These are phyloP conservation scores for Begonia fuchsioides DNA, from an alignment of 306 rosid species.

Conservation along the genomic window DNA sequence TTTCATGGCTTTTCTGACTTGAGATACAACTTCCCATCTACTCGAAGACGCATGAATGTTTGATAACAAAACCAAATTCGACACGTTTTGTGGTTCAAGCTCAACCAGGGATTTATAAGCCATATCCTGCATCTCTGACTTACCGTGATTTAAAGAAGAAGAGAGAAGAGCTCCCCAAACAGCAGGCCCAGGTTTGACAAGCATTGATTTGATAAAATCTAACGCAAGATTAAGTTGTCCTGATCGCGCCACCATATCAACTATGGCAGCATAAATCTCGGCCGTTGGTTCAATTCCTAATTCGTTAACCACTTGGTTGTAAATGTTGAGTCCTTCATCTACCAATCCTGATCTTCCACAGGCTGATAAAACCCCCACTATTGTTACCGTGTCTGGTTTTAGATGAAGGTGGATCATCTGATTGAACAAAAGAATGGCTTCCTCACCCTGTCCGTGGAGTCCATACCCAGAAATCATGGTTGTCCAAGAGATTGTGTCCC, in stretches of 20 bases:
- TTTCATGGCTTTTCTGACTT: conserved; percentile 53
- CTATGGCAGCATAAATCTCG: conserved; percentile 68
- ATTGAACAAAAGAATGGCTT: conserved; percentile 39
- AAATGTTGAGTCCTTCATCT: conserved; percentile 53
- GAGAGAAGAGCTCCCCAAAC: conserved; percentile 69
- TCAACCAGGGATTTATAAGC: conserved; percentile 43
- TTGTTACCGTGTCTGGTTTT: conserved; percentile 56
- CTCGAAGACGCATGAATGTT: conserved; percentile 47
- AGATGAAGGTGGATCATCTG: conserved; percentile 41
- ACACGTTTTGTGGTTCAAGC: conserved; percentile 62
- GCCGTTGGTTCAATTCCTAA: conserved; percentile 41
- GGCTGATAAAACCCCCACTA: conserved; percentile 61
- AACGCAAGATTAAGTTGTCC: conserved; percentile 54
- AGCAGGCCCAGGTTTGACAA: conserved; percentile 45
- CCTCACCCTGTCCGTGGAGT: conserved; percentile 57
- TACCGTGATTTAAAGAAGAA: conserved; percentile 48
- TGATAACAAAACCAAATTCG: conserved; percentile 59
- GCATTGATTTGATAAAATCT: conserved; percentile 44
- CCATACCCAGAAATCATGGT: conserved; percentile 68
- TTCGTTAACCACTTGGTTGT: conserved; percentile 20
- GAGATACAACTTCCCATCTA: conserved; percentile 63
- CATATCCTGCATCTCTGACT: conserved; percentile 36
- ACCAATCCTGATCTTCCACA: conserved; percentile 63
- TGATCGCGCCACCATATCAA: conserved; percentile 56
- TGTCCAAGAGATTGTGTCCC: conserved; percentile 62